Evolutionary conservation across 441 rosid species (phyloP).

Genomic region (Viola pubescens): DNA sequence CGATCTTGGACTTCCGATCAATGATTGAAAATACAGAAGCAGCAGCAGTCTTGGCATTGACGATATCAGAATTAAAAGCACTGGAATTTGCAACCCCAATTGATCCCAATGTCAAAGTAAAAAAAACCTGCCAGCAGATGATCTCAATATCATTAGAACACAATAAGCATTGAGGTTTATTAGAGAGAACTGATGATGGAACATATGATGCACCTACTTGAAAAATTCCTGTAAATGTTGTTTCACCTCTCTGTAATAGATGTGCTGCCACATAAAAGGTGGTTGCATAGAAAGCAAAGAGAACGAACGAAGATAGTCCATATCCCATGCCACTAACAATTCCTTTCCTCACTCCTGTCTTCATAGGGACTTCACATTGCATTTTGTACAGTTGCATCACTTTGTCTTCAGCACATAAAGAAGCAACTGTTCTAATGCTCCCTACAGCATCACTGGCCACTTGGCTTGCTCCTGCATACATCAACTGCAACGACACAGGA

Average conservation of each 20-base stretch:
- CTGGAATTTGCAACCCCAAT: constrained; percentile 52
- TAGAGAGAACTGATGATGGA: no score
- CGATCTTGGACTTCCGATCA: constrained; percentile 44
- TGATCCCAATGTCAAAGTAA: constrained; percentile 48
- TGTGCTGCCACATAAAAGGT: constrained; percentile 86
- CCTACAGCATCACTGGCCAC: constrained; percentile 84
- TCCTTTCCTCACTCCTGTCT: constrained; percentile 55
- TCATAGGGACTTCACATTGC: constrained; percentile 66
- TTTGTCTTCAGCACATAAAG: constrained; percentile 78
- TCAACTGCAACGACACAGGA: constrained; percentile 28
- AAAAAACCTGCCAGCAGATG: constrained; percentile 40
- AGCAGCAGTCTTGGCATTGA: constrained; percentile 46
- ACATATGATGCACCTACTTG: constrained; percentile 34
- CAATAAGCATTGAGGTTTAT: no score
- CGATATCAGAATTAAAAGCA: constrained; percentile 42
- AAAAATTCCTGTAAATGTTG: constrained; percentile 54
- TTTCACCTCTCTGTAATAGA: constrained; percentile 38
- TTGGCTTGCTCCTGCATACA: constrained; percentile 91
- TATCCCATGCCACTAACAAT: constrained; percentile 59
- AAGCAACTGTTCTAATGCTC: constrained; percentile 82
- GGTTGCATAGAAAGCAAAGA: constrained; percentile 48
- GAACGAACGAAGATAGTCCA: constrained; percentile 51
- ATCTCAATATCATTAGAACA: background rate
- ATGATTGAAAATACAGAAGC: constrained; percentile 53
- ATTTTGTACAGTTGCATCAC: constrained; percentile 52